Base-by-base conservation (phyloP, 805 yeast species). In the Candida odintsovae region DNA sequence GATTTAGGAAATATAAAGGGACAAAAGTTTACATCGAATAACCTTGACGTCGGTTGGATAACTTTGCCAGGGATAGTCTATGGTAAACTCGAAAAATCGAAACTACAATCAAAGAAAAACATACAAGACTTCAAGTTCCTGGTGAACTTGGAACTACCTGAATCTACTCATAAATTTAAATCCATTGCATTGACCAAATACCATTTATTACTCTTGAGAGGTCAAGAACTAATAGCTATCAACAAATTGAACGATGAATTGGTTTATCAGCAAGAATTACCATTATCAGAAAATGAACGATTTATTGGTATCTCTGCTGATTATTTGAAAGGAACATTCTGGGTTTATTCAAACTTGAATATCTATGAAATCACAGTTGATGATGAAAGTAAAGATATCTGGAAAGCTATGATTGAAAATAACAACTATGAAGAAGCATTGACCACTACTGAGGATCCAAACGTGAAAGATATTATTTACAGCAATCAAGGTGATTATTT, bases 321-420 rank as follows among this genome's bases (percentile, higher is more conserved):
- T 55, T 63, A 65, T 43, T 49, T 63, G 4, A 64, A 65, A 39
- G 59, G 70, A 1, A 86, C 98, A 0, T 86, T 70, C 55, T 94
- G 99, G 99, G 64, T 86, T 4, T 87, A 70, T 55, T 78, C 94
- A 0, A 63, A 68, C 12, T 58, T 66, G 6, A 72, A 71, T 42
- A 78, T 94, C 10, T 86, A 75, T 59, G 99, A 94, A 61, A 65
- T 94, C 7, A 72, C 83, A 10, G 69, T 87, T 12, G 74, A 74
- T 31, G 76, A 84, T 57, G 97, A 92, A 62, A 71, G 81, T 5
- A 68, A 75, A 5, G 85, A 85, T 22, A 81, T 90, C 3, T 88
- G 97, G 96, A 76, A 75, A 44, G 68, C 77, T 0, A 63, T 82
- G 56, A 59, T 82, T n/a, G 72, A 71, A 4, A 69, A 69, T 43